Evolutionary conservation across 2,329 filamentous ascomycete species (phyloP).

Genomic region (Calonectria hongkongensis): DNA sequence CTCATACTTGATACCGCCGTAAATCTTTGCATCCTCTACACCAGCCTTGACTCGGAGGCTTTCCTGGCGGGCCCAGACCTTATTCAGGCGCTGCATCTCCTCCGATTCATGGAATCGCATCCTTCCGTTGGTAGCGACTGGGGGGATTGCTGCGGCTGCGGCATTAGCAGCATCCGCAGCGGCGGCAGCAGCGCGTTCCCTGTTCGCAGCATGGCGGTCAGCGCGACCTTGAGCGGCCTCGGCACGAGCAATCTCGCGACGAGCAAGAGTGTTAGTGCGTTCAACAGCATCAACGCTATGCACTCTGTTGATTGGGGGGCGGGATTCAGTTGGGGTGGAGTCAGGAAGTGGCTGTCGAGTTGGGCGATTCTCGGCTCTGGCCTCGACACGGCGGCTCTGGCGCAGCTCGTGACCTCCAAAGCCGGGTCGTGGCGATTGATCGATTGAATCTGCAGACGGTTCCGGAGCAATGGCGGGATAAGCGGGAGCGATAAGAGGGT

Average conservation of each 20-base stretch:
- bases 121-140: constrained; percentile 53
- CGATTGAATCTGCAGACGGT: constrained; percentile 42
- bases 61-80: constrained; percentile 74
- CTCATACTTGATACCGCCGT: constrained; percentile 77
- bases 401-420: constrained; percentile 63
- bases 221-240: constrained; percentile 71
- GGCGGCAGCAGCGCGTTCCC: constrained; percentile 61
- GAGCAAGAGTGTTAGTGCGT: constrained; percentile 69
- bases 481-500: constrained; percentile 52
- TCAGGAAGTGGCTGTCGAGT: constrained; percentile 54
- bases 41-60: constrained; percentile 65
- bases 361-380: constrained; percentile 55
- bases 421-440: constrained; percentile 46
- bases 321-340: constrained; percentile 42
- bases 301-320: constrained; percentile 44
- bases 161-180: constrained; percentile 58
- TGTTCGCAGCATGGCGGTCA: constrained; percentile 67
- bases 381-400: constrained; percentile 65
- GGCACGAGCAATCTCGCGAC: constrained; percentile 71
- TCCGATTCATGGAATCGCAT: constrained; percentile 67
- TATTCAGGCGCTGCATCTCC: constrained; percentile 71
- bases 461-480: constrained; percentile 46
- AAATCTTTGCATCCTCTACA: constrained; percentile 73
- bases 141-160: constrained; percentile 54
- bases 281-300: constrained; percentile 62